Percentiles rank a stretch among this genome's conserved stretches.
Evolutionary conservation across 768 basidiomycete species (phyloP).

Genomic region (Arthromyces matolae): DNA sequence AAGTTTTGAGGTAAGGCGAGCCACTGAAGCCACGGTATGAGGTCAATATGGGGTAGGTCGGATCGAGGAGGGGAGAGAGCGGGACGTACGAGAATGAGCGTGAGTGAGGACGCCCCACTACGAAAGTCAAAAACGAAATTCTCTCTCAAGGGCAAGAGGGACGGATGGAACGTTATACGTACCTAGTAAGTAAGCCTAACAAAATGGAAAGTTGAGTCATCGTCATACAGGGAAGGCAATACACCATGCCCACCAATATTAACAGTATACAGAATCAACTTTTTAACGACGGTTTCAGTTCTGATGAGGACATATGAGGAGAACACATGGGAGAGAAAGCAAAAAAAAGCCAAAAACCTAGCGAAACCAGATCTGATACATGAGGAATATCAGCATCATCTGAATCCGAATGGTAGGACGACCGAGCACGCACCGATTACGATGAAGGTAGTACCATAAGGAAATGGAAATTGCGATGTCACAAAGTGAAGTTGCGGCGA

Average conservation of each 20-base stretch:
- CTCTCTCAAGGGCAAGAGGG: too few relatives aligned
- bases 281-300: slow-evolving; percentile 10
- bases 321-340: too few relatives aligned
- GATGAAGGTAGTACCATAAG: slow-evolving; percentile 6
- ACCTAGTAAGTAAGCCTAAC: slow-evolving; percentile 10
- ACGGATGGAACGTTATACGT: too few relatives aligned
- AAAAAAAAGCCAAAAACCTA: not conserved
- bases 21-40: not conserved
- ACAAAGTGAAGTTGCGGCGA: slow-evolving; percentile 10
- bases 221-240: not conserved
- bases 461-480: slow-evolving; percentile 11
- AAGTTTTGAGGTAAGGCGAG: slow-evolving; percentile 11
- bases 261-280: slow-evolving; percentile 10
- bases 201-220: not conserved
- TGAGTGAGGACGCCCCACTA: slow-evolving; percentile 10
- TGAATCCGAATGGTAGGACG: too few relatives aligned
- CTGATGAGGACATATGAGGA: not conserved
- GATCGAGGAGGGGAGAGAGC: too few relatives aligned
- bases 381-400: too few relatives aligned
- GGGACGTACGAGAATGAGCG: slow-evolving; percentile 10
- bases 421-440: slow-evolving; percentile 5
- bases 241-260: slow-evolving; percentile 10
- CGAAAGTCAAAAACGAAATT: too few relatives aligned
- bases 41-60: too few relatives aligned
- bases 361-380: slow-evolving; percentile 9